Evolutionary conservation across 2,329 filamentous ascomycete species (phyloP), one percentile per base, ranked within the genome.

Genomic region (Talaromyces sp.): DNA sequence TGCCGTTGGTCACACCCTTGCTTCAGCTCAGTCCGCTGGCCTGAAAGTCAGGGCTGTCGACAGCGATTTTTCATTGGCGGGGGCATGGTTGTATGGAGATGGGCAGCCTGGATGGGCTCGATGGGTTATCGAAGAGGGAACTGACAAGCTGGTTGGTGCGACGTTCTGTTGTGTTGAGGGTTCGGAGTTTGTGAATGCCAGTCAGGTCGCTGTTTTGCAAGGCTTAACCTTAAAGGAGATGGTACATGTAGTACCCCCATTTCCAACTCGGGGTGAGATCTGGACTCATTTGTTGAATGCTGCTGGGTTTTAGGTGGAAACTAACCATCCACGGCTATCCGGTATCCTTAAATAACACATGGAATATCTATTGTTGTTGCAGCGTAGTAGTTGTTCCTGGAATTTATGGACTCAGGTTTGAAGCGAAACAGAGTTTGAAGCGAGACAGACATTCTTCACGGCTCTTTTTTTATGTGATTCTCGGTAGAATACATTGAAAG

Each of bases 91-190:
- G 24, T 54, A 54, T 54, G 50, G 50, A 54, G 50, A 54, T 54
- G 50, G 50, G n/a, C 50, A 54, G 13, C 50, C 50, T 54, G 50
- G 50, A 54, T 54, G 50, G 50, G 50, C 50, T 33, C 35, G 50
- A 35, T 54, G 50, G 27, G 50, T 54, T 35, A 54, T 54, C 19
- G 50, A 54, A 54, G 50, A 54, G 31, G 50, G 27, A 1, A 54
- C 50, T 19, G 24, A 54, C 7, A 54, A 35, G 50, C 50, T 54
- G 11, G 24, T 54, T 16, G 27, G 50, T 54, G 50, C 50, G 9
- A 54, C 50, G 27, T 54, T 54, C 33, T 54, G 50, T 35, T 54
- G 50, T 54, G 50, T 54, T 19, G 50, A 54, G 50, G 50, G 50
- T 16, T 54, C 50, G 11, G 50, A 54, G 14, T 54, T 54, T 11